Conservation (phyloP, 176 grass and related monocot species). For the Zea mays region DNA sequence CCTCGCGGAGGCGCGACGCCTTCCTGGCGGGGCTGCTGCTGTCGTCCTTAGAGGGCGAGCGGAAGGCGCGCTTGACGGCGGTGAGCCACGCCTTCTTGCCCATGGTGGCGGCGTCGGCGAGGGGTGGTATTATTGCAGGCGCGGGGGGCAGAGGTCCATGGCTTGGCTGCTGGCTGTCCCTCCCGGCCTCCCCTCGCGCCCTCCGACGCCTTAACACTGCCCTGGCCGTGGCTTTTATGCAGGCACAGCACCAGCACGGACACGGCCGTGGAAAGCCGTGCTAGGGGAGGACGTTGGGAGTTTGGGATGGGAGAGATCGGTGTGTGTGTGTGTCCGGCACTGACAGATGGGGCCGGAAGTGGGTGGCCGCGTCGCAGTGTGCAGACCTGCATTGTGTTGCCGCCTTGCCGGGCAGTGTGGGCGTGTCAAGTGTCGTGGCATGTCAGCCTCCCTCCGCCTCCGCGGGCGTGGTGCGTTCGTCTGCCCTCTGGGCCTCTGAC, state of each 20-base stretch:
- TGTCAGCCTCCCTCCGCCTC: too few relatives aligned
- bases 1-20: constrained; percentile 43
- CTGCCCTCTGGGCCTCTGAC: too few relatives aligned
- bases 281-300: neutral
- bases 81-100: constrained; percentile 98
- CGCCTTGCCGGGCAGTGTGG: too few relatives aligned
- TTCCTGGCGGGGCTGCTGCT: constrained; percentile 33
- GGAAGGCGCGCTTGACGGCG: constrained; percentile 88
- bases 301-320: neutral
- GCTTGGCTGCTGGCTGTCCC: neutral
- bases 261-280: neutral
- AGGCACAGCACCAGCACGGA: neutral
- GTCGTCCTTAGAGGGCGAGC: constrained; percentile 92
- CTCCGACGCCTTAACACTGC: neutral
- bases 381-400: neutral
- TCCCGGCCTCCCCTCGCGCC: neutral
- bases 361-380: neutral
- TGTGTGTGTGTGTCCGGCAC: neutral
- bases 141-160: neutral
- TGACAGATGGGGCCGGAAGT: neutral
- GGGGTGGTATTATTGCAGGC: neutral
- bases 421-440: too few relatives aligned
- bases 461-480: too few relatives aligned
- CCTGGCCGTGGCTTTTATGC: neutral
- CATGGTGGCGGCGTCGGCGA: constrained; percentile 37